Percentiles rank a stretch among this genome's conserved stretches.
These are phyloP conservation scores for Lachnellula cervina DNA, from an alignment of 2,329 filamentous ascomycete genomes.

Conservation along the genomic window DNA sequence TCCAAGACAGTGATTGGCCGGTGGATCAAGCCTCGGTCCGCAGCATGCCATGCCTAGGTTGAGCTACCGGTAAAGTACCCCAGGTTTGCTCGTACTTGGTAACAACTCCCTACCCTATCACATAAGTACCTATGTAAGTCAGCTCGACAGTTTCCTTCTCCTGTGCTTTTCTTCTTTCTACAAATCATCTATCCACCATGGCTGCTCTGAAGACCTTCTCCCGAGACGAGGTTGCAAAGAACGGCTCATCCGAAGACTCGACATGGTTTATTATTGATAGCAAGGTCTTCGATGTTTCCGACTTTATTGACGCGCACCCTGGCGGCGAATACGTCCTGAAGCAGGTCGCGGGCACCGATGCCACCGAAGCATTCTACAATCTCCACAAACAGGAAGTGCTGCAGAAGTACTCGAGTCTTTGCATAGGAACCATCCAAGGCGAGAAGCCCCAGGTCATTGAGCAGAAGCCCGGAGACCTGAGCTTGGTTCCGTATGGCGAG, in stretches of 20 bases:
- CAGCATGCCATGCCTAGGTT: no score
- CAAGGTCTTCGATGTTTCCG: constrained; percentile 79
- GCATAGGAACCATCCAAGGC: constrained; percentile 68
- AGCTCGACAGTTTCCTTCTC: background rate
- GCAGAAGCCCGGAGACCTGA: constrained; percentile 65
- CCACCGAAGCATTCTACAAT: constrained; percentile 83
- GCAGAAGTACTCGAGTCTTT: constrained; percentile 69
- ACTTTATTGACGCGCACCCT: constrained; percentile 81
- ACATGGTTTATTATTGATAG: constrained; percentile 78
- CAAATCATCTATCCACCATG: constrained; percentile 1
- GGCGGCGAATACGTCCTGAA: constrained; percentile 71
- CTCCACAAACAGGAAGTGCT: constrained; percentile 89
- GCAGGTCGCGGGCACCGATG: constrained; percentile 77
- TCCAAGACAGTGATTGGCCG: no score
- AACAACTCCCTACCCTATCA: no score
- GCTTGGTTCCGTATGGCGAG: constrained; percentile 76
- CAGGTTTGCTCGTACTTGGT: no score
- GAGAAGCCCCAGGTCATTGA: constrained; percentile 72
- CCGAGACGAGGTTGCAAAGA: constrained; percentile 65
- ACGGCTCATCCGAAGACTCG: constrained; percentile 67
- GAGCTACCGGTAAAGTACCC: no score
- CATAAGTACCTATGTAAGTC: no score
- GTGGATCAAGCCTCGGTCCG: no score
- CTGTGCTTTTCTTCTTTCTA: background rate
- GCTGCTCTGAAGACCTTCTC: constrained; percentile 36